Evolutionary conservation across 371 early-diverging fungal species (phyloP), one percentile per base, ranked within the genome.

Genomic region (Encephalitozoon hellem): DNA sequence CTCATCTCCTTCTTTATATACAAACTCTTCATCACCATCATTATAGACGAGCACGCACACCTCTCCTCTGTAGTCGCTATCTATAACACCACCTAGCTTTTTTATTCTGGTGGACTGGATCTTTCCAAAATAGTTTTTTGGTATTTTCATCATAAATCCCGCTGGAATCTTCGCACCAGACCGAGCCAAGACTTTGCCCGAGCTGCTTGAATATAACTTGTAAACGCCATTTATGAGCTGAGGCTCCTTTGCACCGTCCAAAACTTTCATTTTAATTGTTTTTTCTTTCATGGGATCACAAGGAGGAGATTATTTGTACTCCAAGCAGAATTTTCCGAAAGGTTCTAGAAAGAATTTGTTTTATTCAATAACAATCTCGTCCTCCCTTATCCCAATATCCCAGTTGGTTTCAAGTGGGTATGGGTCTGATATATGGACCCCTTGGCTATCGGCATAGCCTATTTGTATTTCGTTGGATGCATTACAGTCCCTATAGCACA

Each of bases 401-500:
- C 95, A 95, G 81, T 95, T 91, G n/a, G 94, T 92, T 15, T 87
- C 87, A 26, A 94, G 87, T 45, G 86, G 78, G 87, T 92, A 92
- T 68, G 95, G 93, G 4, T 76, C 69, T 34, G 26, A 38, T 15
- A 76, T 72, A 18, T 69, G 28, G 21, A 63, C 45, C 18, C 25
- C 34, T 15, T 52, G 43, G 15, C 59, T 26, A 5, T 80, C 77
- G 26, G 52, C 52, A 39, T 72, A 53, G 30, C 55, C 80, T 43
- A 84, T 45, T 59, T 82, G 81, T 34, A 92, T 91, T 88, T 90
- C 92, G 87, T 95, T 93, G 82, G 93, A 82, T 59, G 93, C 90
- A 82, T 94, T 87, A 67, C 94, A 93, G 87, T 97, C 97, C 82
- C 97, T 88, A 88, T 95, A 96, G 78, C 87, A 94, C 76, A 96